Percentiles rank a stretch among this genome's conserved stretches.
Conservation (phyloP, 2,329 filamentous ascomycete species). For the Aspergillus texensis region DNA sequence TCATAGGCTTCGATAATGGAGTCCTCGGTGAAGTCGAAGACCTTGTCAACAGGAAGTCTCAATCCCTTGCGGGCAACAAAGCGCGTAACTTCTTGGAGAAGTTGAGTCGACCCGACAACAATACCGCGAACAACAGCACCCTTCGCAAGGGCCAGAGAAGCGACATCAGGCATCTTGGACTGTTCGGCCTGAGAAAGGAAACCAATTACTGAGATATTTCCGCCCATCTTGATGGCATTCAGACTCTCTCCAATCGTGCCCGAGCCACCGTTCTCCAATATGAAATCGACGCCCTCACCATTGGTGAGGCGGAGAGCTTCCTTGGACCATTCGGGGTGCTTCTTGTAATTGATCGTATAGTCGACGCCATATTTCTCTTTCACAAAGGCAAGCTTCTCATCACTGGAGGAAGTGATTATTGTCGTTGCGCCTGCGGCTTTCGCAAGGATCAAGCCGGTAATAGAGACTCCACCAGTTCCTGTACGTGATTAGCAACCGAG, state of each 20-base stretch:
- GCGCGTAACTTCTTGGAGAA: constrained; percentile 37
- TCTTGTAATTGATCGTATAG: constrained; percentile 45
- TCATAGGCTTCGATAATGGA: constrained; percentile 26
- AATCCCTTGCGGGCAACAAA: constrained; percentile 33
- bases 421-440: constrained; percentile 49
- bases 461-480: constrained; percentile 48
- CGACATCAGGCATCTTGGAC: constrained; percentile 8
- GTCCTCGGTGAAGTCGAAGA: constrained; percentile 28
- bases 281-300: constrained; percentile 44
- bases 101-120: constrained; percentile 37
- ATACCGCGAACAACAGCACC: constrained; percentile 40
- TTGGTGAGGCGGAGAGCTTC: constrained; percentile 32
- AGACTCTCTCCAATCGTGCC: constrained; percentile 42
- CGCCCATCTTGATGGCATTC: constrained; percentile 7
- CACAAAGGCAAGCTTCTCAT: constrained; percentile 28
- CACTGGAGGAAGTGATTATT: constrained; percentile 50
- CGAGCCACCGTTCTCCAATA: constrained; percentile 47
- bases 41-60: constrained; percentile 27
- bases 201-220: constrained; percentile 2
- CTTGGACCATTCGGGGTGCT: constrained; percentile 1
- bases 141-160: constrained; percentile 23
- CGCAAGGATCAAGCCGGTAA: constrained; percentile 43
- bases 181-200: constrained; percentile 1
- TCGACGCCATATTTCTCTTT: constrained; percentile 44
- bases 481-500: constrained; percentile 15